phyloP scores from a whole-genome alignment of 306 rosid species.

The Alnus rubra region DNA sequence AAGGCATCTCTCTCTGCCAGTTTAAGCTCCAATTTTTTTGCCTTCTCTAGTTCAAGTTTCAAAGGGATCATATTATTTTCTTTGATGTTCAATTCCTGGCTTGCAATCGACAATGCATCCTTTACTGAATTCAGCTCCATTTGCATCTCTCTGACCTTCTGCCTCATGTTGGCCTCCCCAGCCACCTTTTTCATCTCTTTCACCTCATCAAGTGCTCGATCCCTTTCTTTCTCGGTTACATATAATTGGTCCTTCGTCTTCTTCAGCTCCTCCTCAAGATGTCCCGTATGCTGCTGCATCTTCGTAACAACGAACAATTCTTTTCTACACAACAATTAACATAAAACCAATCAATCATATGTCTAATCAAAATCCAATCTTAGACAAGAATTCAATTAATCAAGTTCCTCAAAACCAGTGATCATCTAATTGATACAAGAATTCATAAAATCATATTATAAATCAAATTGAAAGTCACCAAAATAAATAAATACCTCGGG shows the following conservation, averaged over 20 bases:
- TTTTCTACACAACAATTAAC: not conserved
- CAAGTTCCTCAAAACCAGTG: not conserved
- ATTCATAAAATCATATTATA: not conserved
- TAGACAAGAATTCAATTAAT: not conserved
- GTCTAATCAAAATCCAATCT: not conserved
- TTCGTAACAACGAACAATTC: not conserved
- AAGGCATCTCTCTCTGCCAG: slow-evolving; percentile 26
- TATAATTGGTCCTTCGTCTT: slow-evolving; percentile 27
- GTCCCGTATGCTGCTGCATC: slow-evolving; percentile 38
- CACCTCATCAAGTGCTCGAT: slow-evolving; percentile 32
- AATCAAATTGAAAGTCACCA: not conserved
- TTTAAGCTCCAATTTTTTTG: slow-evolving; percentile 31
- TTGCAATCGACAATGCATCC: slow-evolving; percentile 13
- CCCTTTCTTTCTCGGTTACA: slow-evolving; percentile 42
- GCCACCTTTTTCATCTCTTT: slow-evolving; percentile 35
- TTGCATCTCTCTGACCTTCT: slow-evolving; percentile 22
- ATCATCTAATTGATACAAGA: not conserved
- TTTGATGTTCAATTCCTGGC: slow-evolving; percentile 17
- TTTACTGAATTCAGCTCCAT: slow-evolving; percentile 21
- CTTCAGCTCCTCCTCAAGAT: slow-evolving; percentile 29
- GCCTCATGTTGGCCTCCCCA: slow-evolving; percentile 31
- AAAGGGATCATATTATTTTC: slow-evolving; percentile 26
- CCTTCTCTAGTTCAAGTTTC: slow-evolving; percentile 35
- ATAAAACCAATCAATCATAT: not conserved
- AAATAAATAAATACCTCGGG: not conserved